A percentile compares a stretch with the other conserved stretches of the same genome.
These are phyloP conservation scores for Clohesyomyces aquaticus DNA, from an alignment of 495 filamentous ascomycete genomes.

Conservation along the genomic window DNA sequence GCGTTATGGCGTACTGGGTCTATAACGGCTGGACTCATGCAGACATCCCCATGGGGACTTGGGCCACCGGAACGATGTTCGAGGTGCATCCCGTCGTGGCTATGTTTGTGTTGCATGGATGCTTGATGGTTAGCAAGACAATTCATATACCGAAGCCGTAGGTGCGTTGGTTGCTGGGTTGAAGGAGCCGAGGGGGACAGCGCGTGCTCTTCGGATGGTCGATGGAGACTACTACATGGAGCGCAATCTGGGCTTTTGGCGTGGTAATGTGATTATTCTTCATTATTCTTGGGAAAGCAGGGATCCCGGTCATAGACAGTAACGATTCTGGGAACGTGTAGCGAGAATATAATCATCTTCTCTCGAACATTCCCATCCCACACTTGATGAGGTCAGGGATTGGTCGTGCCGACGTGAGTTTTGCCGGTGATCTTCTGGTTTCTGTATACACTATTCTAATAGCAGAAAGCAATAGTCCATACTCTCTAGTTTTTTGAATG, in stretches of 20 bases:
- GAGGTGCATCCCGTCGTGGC: constrained; percentile 87
- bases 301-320: neutral
- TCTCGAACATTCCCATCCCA: too few species aligned
- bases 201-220: too few species aligned
- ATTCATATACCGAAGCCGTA: constrained; percentile 96
- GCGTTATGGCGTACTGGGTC: constrained; percentile 88
- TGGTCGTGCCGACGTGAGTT: too few species aligned
- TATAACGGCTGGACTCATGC: constrained; percentile 77
- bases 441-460: too few species aligned
- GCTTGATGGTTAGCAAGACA: constrained; percentile 90
- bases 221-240: too few species aligned
- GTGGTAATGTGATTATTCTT: neutral
- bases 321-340: neutral
- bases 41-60: constrained; percentile 69
- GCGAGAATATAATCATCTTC: neutral
- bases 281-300: neutral
- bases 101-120: constrained; percentile 83
- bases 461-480: too few species aligned
- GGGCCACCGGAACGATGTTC: constrained; percentile 65
- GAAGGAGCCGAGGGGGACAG: too few species aligned
- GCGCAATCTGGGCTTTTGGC: too few species aligned
- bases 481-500: too few species aligned
- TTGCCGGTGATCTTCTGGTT: too few species aligned
- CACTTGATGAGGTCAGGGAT: too few species aligned
- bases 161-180: neutral